Percentiles rank a stretch among this genome's conserved stretches.
phyloP scores from a whole-genome alignment of 495 filamentous ascomycete genomes.

The Aspergillus ellipticus region DNA sequence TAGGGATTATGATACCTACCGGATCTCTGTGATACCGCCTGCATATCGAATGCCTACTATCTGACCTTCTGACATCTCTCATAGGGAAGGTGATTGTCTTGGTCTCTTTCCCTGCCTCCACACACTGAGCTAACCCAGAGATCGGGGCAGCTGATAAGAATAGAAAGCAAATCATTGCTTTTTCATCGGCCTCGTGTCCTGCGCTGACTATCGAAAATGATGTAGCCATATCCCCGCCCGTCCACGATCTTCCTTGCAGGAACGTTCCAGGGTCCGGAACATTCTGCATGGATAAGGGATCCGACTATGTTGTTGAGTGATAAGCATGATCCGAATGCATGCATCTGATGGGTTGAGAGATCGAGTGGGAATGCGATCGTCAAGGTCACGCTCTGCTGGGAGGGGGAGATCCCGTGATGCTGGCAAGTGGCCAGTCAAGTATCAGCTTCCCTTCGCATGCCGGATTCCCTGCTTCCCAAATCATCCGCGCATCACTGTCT shows the following conservation, averaged over 20 bases:
- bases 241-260: background rate
- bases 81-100: background rate
- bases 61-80: background rate
- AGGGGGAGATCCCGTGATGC: constrained; percentile 1
- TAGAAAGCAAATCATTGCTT: background rate
- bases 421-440: background rate
- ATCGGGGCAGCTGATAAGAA: background rate
- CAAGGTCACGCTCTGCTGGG: constrained; percentile 3
- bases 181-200: background rate
- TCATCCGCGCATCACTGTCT: background rate
- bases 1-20: background rate
- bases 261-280: background rate
- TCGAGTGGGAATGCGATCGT: background rate
- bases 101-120: background rate
- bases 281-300: background rate
- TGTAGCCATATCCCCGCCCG: background rate
- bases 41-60: background rate
- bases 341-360: background rate
- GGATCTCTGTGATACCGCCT: background rate
- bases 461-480: background rate
- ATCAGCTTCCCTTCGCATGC: background rate
- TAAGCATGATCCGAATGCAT: background rate
- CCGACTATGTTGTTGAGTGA: background rate
- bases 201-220: background rate
- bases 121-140: background rate